Evolutionary conservation across 108 stramenopile genomes (phyloP).

Genomic region (Bacterosira constricta): DNA sequence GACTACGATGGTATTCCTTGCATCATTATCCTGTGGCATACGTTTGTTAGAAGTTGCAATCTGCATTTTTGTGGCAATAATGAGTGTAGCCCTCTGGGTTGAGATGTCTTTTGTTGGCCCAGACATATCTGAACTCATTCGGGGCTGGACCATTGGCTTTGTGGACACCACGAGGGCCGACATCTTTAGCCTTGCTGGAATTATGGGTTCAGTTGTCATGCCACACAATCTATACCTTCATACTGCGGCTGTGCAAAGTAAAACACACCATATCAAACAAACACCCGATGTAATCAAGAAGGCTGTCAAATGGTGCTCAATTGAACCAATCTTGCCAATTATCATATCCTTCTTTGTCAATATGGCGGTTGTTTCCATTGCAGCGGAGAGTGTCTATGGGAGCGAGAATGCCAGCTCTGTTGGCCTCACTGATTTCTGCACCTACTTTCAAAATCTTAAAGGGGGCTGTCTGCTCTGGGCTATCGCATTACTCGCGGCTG

Average conservation of each 20-base stretch:
- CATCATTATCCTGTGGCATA: conserved; percentile 62
- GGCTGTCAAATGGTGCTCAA: conserved; percentile 76
- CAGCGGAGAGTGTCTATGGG: conserved; percentile 79
- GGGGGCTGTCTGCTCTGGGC: conserved; percentile 82
- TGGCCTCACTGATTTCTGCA: conserved; percentile 69
- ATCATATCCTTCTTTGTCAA: conserved; percentile 82
- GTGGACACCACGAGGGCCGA: conserved; percentile 56
- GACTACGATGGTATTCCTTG: conserved; percentile 80
- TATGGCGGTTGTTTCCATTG: conserved; percentile 80
- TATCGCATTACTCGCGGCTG: conserved; percentile 82
- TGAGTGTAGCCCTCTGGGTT: conserved; percentile 71
- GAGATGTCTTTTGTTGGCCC: conserved; percentile 70
- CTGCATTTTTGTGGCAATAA: conserved; percentile 72
- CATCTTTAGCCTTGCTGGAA: conserved; percentile 67
- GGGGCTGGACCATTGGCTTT: conserved; percentile 64
- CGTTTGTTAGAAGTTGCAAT: conserved; percentile 72
- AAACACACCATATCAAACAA: conserved; percentile 48
- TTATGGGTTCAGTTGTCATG: conserved; percentile 86
- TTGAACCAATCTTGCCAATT: conserved; percentile 82
- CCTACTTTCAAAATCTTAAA: conserved; percentile 53
- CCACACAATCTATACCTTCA: conserved; percentile 90
- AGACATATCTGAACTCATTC: conserved; percentile 43
- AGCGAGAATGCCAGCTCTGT: conserved; percentile 30
- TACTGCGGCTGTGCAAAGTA: conserved; percentile 72
- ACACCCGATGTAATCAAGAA: conserved; percentile 42